Evolutionary conservation across 768 basidiomycete genomes (phyloP), one percentile per base, ranked within the genome.

Genomic region (Boletus barrowsii): DNA sequence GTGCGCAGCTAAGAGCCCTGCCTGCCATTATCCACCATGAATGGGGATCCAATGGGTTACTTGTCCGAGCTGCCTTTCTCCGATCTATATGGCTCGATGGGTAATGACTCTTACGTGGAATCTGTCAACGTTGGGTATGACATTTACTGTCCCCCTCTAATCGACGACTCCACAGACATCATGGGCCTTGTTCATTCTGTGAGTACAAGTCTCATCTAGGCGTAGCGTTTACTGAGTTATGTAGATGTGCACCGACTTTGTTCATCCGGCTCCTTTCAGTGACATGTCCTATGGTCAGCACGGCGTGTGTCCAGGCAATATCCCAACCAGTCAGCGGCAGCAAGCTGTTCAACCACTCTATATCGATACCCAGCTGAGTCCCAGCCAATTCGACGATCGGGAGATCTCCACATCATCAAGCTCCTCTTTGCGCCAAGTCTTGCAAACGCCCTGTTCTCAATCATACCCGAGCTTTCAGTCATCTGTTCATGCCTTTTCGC

Each of bases 351-450:
- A 45, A 13, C 55, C n/a, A 10, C 68, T 68, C 39, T 40, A 53
- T 13, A 56, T 68, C 8, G 1, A 66, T 29, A 70, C 67, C 4
- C 54, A 55, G 41, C 30, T 68, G 37, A 39, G 18, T 24, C 13
- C 39, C 20, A 40, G 10, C 41, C 54, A 17, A 15, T 22, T 43
- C 8, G 33, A 46, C 26, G 67, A 64, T 30, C 30, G 54, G 10
- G 62, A 52, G 2, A 44, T 30, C 13, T 68, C 67, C 32, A 56
- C 64, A 5, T 36, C 62, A 0, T 64, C 64, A 10, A 53, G 52
- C 32, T 42, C 42, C 10, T 61, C 62, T 33, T 32, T 57, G 13
- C 29, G 33, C 18, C 20, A 29, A 8, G 6, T 30, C 33, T n/a
- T 58, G 24, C 42, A n/a, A 7, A 66, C 64, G 2, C 63, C 65